phyloP scores from a whole-genome alignment of 1,284 basidiomycete genomes.

The Leccinum insolens region DNA sequence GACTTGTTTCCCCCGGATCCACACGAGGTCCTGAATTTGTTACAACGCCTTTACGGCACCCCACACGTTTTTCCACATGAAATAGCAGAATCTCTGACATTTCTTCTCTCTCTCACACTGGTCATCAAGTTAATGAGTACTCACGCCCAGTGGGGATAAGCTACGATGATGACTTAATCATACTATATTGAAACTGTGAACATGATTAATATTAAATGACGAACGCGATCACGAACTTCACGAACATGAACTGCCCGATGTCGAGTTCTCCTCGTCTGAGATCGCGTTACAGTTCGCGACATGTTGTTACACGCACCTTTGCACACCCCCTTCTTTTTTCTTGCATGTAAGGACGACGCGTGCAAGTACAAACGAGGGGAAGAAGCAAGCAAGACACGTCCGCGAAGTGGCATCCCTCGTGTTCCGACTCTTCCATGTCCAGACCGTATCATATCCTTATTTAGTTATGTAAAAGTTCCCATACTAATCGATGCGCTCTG shows the following conservation, averaged over 20 bases:
- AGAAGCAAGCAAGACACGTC: constrained; percentile 19
- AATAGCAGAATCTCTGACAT: not conserved
- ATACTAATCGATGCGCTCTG: too few species aligned
- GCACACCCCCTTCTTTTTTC: not conserved
- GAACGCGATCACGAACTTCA: not conserved
- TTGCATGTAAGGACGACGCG: constrained; percentile 16
- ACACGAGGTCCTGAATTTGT: not conserved
- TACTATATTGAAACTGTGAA: not conserved
- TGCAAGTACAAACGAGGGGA: constrained; percentile 27
- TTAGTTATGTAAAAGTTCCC: too few species aligned
- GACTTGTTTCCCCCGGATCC: not conserved
- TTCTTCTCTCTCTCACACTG: not conserved
- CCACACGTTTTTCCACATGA: not conserved
- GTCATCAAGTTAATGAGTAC: not conserved
- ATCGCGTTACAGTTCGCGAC: constrained; percentile 7
- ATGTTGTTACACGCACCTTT: not conserved
- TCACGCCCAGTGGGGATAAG: not conserved
- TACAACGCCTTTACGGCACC: constrained; percentile 1
- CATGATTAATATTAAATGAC: not conserved
- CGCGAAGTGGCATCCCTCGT: constrained; percentile 18
- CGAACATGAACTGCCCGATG: not conserved
- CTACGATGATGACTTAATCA: not conserved
- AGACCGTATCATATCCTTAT: not conserved
- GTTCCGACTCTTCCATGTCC: not conserved
- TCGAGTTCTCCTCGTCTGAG: constrained; percentile 3